phyloP scores from a whole-genome alignment of 352 stramenopile genomes.

The Phytopythium montanum region DNA sequence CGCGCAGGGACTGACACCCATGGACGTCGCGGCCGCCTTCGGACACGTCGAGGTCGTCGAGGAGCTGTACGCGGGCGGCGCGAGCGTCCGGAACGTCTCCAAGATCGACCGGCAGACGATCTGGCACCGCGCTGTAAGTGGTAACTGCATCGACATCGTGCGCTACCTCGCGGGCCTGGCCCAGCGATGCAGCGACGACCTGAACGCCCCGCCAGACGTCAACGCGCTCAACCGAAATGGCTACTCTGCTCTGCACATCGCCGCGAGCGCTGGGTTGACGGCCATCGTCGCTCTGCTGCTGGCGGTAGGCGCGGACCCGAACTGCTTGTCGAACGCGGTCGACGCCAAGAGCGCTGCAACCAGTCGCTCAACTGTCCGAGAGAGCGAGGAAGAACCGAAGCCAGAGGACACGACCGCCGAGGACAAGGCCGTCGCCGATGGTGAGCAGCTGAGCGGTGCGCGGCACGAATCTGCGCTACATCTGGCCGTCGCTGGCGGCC shows the following conservation, averaged over 20 bases:
- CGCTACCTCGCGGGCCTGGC: not conserved
- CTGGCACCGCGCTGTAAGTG: not conserved
- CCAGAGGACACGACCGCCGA: not conserved
- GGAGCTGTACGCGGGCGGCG: conserved; percentile 40
- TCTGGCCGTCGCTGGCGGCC: not conserved
- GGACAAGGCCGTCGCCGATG: not conserved
- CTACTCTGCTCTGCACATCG: conserved; percentile 3
- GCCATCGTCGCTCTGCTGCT: not conserved
- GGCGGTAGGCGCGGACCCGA: not conserved
- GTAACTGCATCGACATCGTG: not conserved
- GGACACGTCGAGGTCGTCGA: conserved; percentile 29
- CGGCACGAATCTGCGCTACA: not conserved
- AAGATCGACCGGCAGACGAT: conserved; percentile 8
- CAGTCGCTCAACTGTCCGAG: not conserved
- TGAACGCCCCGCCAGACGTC: not conserved
- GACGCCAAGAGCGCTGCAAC: conserved; percentile 3
- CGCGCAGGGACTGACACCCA: not conserved
- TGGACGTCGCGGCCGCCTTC: not conserved
- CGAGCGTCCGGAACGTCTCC: conserved; percentile 8
- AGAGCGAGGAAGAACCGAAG: conserved; percentile 1
- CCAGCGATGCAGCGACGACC: not conserved
- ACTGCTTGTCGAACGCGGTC: not conserved
- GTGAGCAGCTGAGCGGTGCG: not conserved
- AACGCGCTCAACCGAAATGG: not conserved
- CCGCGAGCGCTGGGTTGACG: not conserved